A percentile compares a stretch with the other conserved stretches of the same genome.
These are phyloP conservation scores for Barnettozyma botsteinii DNA, from an alignment of 805 yeast species.

Conservation along the genomic window DNA sequence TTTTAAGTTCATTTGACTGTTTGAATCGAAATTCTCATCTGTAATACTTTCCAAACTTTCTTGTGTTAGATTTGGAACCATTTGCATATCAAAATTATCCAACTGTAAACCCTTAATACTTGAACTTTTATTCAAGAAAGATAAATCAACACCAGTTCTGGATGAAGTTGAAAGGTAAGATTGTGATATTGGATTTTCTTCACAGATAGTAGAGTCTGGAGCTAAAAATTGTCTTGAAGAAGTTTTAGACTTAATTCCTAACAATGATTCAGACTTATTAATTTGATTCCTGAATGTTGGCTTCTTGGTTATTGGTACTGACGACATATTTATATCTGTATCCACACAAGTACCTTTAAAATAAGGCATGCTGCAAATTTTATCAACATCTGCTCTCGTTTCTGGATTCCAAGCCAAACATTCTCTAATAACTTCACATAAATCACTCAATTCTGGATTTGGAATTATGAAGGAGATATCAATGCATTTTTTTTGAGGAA, in stretches of 20 bases:
- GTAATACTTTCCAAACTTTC: slow-evolving; percentile 9
- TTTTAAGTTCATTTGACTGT: background rate
- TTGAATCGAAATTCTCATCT: slow-evolving; percentile 15
- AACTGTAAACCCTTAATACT: background rate
- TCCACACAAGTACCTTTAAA: slow-evolving; percentile 42
- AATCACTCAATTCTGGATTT: slow-evolving; percentile 34
- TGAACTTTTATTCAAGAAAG: slow-evolving; percentile 11
- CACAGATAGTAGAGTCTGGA: background rate
- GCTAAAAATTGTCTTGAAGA: background rate
- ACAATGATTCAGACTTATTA: slow-evolving; percentile 14
- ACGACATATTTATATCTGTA: too few relatives aligned
- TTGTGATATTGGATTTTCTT: background rate
- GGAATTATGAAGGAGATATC: slow-evolving; percentile 41
- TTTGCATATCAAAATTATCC: slow-evolving; percentile 1
- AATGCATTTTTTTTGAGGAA: slow-evolving; percentile 51
- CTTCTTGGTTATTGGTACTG: background rate
- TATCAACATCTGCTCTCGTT: slow-evolving; percentile 48
- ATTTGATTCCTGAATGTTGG: slow-evolving; percentile 4
- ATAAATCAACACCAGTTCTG: slow-evolving; percentile 3
- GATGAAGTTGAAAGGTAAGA: slow-evolving; percentile 7
- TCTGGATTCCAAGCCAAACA: slow-evolving; percentile 78
- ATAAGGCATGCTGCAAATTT: slow-evolving; percentile 45
- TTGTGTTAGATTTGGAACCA: slow-evolving; percentile 12
- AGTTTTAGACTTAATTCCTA: slow-evolving; percentile 8
- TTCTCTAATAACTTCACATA: slow-evolving; percentile 35